These are phyloP conservation scores for Ajuga chamaepitys DNA, from an alignment of 257 asterid genomes.

Conservation along the genomic window DNA sequence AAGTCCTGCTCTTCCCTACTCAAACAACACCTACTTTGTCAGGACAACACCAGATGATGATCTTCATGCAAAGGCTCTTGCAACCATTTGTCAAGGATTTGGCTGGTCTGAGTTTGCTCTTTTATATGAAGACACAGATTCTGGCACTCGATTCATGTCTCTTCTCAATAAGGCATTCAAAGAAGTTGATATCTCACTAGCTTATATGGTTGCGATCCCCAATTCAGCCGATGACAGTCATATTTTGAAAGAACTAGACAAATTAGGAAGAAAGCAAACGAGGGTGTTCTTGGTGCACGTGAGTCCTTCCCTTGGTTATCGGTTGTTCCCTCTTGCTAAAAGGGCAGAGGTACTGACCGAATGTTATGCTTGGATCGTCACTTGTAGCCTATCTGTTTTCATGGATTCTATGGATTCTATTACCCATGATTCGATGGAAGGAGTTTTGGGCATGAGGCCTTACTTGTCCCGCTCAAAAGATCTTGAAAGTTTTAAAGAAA, in stretches of 20 bases:
- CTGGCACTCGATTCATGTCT: constrained; percentile 37
- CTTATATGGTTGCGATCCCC: constrained; percentile 23
- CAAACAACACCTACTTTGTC: constrained; percentile 19
- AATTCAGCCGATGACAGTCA: constrained; percentile 18
- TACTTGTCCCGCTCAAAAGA: constrained; percentile 27
- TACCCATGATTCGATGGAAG: constrained; percentile 48
- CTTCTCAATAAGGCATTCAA: constrained; percentile 33
- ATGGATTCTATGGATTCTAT: constrained; percentile 28
- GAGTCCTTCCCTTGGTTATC: constrained; percentile 29
- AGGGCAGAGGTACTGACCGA: constrained; percentile 31
- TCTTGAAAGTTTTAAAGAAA: constrained; percentile 30
- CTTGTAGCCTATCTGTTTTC: constrained; percentile 48
- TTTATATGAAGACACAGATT: constrained; percentile 42
- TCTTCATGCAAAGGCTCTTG: constrained; percentile 43
- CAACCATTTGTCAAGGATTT: constrained; percentile 33
- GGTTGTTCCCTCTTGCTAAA: constrained; percentile 35
- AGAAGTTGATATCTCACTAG: constrained; percentile 23
- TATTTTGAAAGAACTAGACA: constrained; percentile 23
- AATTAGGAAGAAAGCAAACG: constrained; percentile 20
- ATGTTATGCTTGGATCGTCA: constrained; percentile 60
- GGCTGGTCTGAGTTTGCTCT: constrained; percentile 37
- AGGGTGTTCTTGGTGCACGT: constrained; percentile 52
- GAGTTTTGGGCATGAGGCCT: constrained; percentile 60
- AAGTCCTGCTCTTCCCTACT: constrained; percentile 8
- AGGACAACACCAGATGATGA: constrained; percentile 23